A percentile compares a stretch with the other conserved stretches of the same genome.
These are phyloP conservation scores for Metarhizium sp. DNA, from an alignment of 2,329 filamentous ascomycete species.

Conservation along the genomic window DNA sequence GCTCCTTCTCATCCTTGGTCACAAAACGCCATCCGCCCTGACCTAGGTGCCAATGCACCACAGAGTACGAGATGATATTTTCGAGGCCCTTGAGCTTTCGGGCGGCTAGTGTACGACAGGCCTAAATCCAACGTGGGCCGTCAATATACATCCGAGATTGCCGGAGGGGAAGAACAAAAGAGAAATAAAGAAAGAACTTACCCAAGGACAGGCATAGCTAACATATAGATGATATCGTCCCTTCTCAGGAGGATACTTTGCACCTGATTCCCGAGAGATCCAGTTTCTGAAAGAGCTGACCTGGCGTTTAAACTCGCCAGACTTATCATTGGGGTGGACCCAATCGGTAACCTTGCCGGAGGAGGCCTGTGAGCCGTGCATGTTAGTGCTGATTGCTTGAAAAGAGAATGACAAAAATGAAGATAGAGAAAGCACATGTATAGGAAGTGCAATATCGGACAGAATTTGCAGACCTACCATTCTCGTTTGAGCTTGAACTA, in stretches of 20 bases:
- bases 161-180: background rate
- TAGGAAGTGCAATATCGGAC: background rate
- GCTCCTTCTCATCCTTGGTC: conserved; percentile 47
- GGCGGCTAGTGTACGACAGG: conserved; percentile 78
- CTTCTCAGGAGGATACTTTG: conserved; percentile 76
- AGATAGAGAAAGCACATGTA: background rate
- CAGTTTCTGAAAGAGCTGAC: conserved; percentile 72
- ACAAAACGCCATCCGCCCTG: conserved; percentile 73
- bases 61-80: conserved; percentile 67
- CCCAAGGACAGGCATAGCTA: conserved; percentile 91
- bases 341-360: conserved; percentile 57
- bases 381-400: background rate
- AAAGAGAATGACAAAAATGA: background rate
- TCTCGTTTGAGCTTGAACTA: background rate
- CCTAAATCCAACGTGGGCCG: conserved; percentile 24
- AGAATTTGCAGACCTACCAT: conserved; percentile 1
- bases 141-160: too few relatives aligned
- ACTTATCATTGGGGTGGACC: conserved; percentile 67
- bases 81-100: conserved; percentile 88
- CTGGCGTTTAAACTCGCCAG: conserved; percentile 89
- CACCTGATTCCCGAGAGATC: conserved; percentile 62
- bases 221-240: conserved; percentile 91
- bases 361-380: conserved; percentile 2
- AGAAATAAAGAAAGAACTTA: conserved; percentile 15
- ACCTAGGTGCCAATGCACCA: conserved; percentile 87